These are phyloP conservation scores for Candida montana DNA, from an alignment of 805 yeast genomes.

Conservation along the genomic window DNA sequence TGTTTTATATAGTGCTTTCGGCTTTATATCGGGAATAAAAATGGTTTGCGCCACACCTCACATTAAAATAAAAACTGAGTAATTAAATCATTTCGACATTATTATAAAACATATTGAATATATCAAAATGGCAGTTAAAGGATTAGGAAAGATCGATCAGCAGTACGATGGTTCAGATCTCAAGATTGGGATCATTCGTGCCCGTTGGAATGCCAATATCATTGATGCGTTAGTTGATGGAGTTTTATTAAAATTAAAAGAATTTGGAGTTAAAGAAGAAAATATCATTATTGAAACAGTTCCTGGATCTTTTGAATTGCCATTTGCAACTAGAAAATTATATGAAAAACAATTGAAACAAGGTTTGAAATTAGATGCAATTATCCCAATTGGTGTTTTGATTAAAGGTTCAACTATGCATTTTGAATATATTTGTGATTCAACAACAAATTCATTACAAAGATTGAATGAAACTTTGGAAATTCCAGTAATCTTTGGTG, in stretches of 20 bases:
- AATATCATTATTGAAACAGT: slow-evolving; percentile 80
- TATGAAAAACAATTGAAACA: slow-evolving; percentile 36
- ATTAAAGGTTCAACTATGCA: slow-evolving; percentile 98
- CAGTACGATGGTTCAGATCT: slow-evolving; percentile 62
- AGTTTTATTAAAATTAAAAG: slow-evolving; percentile 52
- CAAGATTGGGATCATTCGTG: slow-evolving; percentile 84
- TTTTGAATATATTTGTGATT: slow-evolving; percentile 93
- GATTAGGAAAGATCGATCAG: slow-evolving; percentile 71
- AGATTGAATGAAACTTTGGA: slow-evolving; percentile 60
- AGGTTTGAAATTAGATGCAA: slow-evolving; percentile 63
- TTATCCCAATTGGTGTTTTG: slow-evolving; percentile 89
- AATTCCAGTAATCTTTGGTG: slow-evolving; percentile 87
- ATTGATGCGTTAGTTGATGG: slow-evolving; percentile 80
- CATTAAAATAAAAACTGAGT: not conserved
- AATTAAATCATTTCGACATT: no score
- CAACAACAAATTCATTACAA: slow-evolving; percentile 85
- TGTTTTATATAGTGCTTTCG: no score
- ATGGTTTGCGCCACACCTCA: not conserved
- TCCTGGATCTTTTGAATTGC: slow-evolving; percentile 94
- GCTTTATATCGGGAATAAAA: no score
- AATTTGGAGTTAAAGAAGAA: slow-evolving; percentile 66
- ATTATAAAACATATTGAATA: no score
- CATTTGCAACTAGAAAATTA: slow-evolving; percentile 63
- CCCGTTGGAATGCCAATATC: slow-evolving; percentile 86
- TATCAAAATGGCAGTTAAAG: slow-evolving; percentile 69